Base-by-base conservation (phyloP, 176 grass and related monocot species). In the Oryza australiensis region DNA sequence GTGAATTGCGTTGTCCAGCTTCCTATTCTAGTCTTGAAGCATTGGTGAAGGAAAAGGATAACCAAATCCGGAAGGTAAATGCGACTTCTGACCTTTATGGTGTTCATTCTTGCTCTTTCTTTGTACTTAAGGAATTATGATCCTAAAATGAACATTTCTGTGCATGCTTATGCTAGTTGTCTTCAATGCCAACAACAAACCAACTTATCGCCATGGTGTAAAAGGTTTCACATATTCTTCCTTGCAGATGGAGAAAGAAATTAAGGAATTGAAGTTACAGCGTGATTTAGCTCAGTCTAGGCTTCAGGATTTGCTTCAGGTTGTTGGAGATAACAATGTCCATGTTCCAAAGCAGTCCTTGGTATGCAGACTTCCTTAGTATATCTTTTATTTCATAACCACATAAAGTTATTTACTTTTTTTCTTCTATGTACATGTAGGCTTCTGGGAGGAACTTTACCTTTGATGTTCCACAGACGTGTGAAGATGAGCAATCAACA, bases 231-330 rank as follows among this genome's bases (percentile, higher is more conserved):
- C 71, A 55, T 82, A 37, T 75, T 84, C 30, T 74, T 86, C 55
- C 69, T 82, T 85, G 24, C 75, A 98, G 96, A 95, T 98, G 96
- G 96, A 95, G 76, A 98, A 86, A 74, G 88, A 98, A 89, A 95
- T 98, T 53, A 93, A 86, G 87, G 91, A 95, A 69, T 74, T 98
- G 83, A 98, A 91, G 73, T 78, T 64, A 81, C 90, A 98, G 64
- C 80, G 87, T 53, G 91, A 98, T 82, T 65, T 93, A 22, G 89
- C 91, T 88, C 87, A 91, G 29, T 95, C 96, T 68, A 86, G 90
- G 74, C 76, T 93, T 26, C 82, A 91, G 62, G 89, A 92, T 88
- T 84, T 95, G 80, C 89, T 93, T 55, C 70, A 85, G 57, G 87
- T 81, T 88, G 86, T 95, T 82, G 90, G 93, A 53, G 89, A 95